Conservation (phyloP, 495 filamentous ascomycete species). For the Aspergillus bertholletiae region DNA sequence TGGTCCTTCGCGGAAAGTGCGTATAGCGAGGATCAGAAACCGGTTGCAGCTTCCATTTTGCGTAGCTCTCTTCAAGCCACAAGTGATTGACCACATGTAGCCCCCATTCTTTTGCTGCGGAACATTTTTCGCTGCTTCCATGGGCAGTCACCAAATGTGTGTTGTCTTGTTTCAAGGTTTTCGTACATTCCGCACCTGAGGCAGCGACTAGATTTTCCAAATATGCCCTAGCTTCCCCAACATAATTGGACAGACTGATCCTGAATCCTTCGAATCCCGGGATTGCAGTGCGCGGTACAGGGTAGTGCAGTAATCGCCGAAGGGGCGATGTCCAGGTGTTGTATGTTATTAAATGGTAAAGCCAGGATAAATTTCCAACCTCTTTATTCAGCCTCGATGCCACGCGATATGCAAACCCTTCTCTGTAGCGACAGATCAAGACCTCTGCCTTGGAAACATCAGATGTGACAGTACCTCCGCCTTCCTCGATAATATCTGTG, state of each 20-base stretch:
- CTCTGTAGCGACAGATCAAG: slow-evolving; percentile 83
- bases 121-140: slow-evolving; percentile 81
- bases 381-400: slow-evolving; percentile 73
- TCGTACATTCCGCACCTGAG: slow-evolving; percentile 81
- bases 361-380: slow-evolving; percentile 89
- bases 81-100: slow-evolving; percentile 89
- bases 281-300: slow-evolving; percentile 67
- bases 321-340: slow-evolving; percentile 84
- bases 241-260: slow-evolving; percentile 93
- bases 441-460: slow-evolving; percentile 70
- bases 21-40: slow-evolving; percentile 69
- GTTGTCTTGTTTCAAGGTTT: slow-evolving; percentile 89
- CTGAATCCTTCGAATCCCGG: slow-evolving; percentile 71
- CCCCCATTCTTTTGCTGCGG: slow-evolving; percentile 87
- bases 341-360: slow-evolving; percentile 85
- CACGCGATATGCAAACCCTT: slow-evolving; percentile 70
- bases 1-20: slow-evolving; percentile 81
- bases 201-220: slow-evolving; percentile 87
- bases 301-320: slow-evolving; percentile 82
- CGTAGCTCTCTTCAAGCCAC: slow-evolving; percentile 97
- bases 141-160: slow-evolving; percentile 94
- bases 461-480: slow-evolving; percentile 65
- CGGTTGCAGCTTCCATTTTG: slow-evolving; percentile 69
- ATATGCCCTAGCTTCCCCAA: slow-evolving; percentile 88
- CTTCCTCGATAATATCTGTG: slow-evolving; percentile 60